phyloP scores from a whole-genome alignment of 1,284 basidiomycete species.

The Meripilus lineatus region DNA sequence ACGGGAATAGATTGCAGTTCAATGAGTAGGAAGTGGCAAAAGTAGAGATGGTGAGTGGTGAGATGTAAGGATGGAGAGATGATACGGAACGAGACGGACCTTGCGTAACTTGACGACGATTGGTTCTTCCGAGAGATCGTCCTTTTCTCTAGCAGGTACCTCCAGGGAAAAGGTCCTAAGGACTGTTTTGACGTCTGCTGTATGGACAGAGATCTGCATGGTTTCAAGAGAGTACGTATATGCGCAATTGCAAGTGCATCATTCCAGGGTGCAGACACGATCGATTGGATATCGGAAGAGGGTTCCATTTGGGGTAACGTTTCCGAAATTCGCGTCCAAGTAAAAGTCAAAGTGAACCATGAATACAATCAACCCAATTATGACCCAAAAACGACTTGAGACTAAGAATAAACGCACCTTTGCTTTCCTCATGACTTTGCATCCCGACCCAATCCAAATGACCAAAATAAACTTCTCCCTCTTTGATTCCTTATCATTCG shows the following conservation, averaged over 20 bases:
- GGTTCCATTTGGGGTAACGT: too few species aligned
- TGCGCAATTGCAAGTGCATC: neutral
- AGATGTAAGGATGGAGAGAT: slow-evolving; percentile 6
- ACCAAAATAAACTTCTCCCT: slow-evolving; percentile 90
- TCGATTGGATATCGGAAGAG: neutral
- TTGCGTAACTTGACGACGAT: slow-evolving; percentile 71
- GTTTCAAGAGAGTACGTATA: neutral
- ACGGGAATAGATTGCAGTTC: too few species aligned
- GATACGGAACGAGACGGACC: slow-evolving; percentile 38
- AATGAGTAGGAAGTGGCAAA: too few species aligned
- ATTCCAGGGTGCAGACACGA: neutral
- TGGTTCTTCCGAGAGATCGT: slow-evolving; percentile 79
- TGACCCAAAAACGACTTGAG: neutral
- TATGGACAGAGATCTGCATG: slow-evolving; percentile 79
- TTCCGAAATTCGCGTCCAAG: too few species aligned
- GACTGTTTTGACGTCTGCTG: slow-evolving; percentile 79
- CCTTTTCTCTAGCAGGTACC: slow-evolving; percentile 74
- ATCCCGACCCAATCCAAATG: slow-evolving; percentile 83
- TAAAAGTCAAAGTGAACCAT: neutral
- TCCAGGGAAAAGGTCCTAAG: slow-evolving; percentile 82
- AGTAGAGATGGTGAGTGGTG: slow-evolving; percentile 11
- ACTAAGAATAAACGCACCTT: slow-evolving; percentile 51
- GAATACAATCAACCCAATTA: neutral
- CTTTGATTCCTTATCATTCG: slow-evolving; percentile 83
- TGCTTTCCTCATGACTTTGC: slow-evolving; percentile 87